Conservation (phyloP, 441 rosid species). For the Erysimum cheiri region DNA sequence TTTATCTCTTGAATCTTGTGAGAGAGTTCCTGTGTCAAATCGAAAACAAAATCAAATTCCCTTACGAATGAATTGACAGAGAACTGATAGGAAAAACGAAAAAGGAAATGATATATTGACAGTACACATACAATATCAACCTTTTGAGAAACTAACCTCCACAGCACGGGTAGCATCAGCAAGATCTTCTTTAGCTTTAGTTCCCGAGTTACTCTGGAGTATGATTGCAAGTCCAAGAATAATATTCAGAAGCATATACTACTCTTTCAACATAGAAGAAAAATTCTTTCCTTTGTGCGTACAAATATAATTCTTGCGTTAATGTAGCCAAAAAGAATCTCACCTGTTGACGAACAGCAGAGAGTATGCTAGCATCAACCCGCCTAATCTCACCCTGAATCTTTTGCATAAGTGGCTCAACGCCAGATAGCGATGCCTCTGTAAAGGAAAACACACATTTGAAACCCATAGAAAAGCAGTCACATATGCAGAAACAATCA, state of each 20-base stretch:
- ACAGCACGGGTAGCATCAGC: slow-evolving; percentile 98
- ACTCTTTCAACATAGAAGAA: slow-evolving; percentile 13
- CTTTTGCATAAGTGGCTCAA: slow-evolving; percentile 99
- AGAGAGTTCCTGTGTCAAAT: slow-evolving; percentile 78
- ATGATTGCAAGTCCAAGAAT: slow-evolving; percentile 36
- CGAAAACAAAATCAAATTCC: slow-evolving; percentile 32
- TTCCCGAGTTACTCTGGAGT: slow-evolving; percentile 95
- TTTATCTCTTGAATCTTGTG: slow-evolving; percentile 95
- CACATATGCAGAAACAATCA: slow-evolving; percentile 20
- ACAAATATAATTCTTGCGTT: slow-evolving; percentile 2
- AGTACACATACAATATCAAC: neutral
- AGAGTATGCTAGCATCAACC: slow-evolving; percentile 88
- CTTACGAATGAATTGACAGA: slow-evolving; percentile 7
- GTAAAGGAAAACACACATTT: slow-evolving; percentile 44
- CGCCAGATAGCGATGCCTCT: slow-evolving; percentile 98
- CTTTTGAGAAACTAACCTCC: slow-evolving; percentile 62
- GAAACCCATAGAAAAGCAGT: slow-evolving; percentile 25
- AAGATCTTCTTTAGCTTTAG: slow-evolving; percentile 99
- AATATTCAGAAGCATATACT: slow-evolving; percentile 11
- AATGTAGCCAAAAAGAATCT: neutral
- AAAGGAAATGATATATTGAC: slow-evolving; percentile 8
- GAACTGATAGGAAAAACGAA: slow-evolving; percentile 21
- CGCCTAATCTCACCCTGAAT: slow-evolving; percentile 92
- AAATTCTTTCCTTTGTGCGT: neutral
- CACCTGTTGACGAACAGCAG: slow-evolving; percentile 99